Evolutionary conservation across 2,329 filamentous ascomycete species (phyloP).

Genomic region (Keithomyces neogunnii): DNA sequence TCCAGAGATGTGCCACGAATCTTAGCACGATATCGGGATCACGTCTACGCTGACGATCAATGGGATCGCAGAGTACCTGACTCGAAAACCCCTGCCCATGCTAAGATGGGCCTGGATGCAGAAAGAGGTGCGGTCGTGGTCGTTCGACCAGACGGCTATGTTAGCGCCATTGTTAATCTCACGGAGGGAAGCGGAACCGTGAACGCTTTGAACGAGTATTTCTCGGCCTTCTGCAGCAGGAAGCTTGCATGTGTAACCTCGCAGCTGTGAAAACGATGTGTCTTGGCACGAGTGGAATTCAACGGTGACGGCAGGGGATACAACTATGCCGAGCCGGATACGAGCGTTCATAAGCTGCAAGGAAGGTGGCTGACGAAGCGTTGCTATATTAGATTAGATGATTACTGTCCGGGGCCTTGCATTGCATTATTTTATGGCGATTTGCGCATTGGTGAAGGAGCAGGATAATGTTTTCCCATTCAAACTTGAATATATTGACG

Average conservation of each 20-base stretch:
- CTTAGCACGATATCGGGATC: slow-evolving; percentile 68
- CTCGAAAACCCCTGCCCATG: slow-evolving; percentile 67
- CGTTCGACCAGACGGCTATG: slow-evolving; percentile 79
- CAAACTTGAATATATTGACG: no score
- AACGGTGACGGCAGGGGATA: no score
- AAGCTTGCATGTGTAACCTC: slow-evolving; percentile 14
- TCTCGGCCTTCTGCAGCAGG: slow-evolving; percentile 63
- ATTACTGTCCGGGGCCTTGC: no score
- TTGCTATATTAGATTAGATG: no score
- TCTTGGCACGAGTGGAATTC: no score
- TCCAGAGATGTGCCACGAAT: slow-evolving; percentile 58
- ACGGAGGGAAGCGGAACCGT: slow-evolving; percentile 71
- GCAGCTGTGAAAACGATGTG: neutral
- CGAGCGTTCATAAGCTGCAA: no score
- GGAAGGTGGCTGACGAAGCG: no score
- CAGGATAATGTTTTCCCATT: no score
- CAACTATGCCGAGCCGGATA: no score
- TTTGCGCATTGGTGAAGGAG: no score
- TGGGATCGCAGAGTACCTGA: slow-evolving; percentile 62
- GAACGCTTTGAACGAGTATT: slow-evolving; percentile 77
- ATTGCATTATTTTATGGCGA: no score
- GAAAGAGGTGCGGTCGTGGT: slow-evolving; percentile 72
- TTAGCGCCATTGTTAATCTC: slow-evolving; percentile 66
- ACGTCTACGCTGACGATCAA: slow-evolving; percentile 80
- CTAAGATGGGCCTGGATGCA: slow-evolving; percentile 74